These are phyloP conservation scores for Creolimax fragrantissima DNA, from an alignment of 78 protist species.

Conservation along the genomic window DNA sequence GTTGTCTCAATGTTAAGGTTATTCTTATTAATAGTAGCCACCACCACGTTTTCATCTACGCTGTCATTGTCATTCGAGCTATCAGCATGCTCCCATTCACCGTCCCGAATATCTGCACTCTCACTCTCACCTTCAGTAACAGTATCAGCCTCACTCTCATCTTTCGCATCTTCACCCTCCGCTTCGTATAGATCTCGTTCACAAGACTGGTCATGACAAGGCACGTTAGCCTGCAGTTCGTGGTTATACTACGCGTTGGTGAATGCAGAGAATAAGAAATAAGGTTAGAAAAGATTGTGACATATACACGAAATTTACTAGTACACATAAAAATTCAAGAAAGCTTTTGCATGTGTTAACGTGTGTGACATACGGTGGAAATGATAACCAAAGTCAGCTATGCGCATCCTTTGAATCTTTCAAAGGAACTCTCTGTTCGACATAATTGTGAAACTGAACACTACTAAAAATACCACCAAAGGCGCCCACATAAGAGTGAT, in stretches of 20 bases:
- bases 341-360: too few relatives aligned
- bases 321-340: too few relatives aligned
- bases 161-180: background rate
- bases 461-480: too few relatives aligned
- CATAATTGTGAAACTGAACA: too few relatives aligned
- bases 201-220: background rate
- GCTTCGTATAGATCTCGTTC: background rate
- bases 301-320: too few relatives aligned
- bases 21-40: background rate
- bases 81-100: background rate
- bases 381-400: too few relatives aligned
- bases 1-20: background rate
- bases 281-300: too few relatives aligned
- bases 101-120: background rate
- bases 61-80: background rate
- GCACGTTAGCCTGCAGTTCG: background rate
- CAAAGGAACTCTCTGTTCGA: too few relatives aligned
- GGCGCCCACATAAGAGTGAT: too few relatives aligned
- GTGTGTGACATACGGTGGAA: too few relatives aligned
- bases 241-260: background rate
- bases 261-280: background rate
- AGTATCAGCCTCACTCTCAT: background rate
- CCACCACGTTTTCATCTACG: background rate
- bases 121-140: background rate
- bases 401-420: too few relatives aligned